Evolutionary conservation across 441 rosid genomes (phyloP).

Genomic region (Euphorbia schlechtendalii): DNA sequence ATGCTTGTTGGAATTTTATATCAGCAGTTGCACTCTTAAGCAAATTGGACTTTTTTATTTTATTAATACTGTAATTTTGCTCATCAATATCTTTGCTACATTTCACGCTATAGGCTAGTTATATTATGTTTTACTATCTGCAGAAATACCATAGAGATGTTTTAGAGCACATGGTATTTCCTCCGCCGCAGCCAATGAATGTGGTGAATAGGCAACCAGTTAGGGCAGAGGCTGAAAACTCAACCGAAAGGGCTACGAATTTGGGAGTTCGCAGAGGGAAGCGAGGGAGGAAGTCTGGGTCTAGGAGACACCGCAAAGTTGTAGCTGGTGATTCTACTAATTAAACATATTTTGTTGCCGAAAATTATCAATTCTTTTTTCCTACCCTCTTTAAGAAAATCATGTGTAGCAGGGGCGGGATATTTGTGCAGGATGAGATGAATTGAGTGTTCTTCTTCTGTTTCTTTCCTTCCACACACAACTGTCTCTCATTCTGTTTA

Average conservation of each 20-base stretch:
- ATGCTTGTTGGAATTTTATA: no score
- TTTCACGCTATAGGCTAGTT: no score
- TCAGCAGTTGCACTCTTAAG: no score
- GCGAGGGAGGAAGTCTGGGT: slow-evolving; percentile 54
- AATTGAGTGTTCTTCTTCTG: no score
- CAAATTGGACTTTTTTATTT: no score
- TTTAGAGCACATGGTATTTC: slow-evolving; percentile 41
- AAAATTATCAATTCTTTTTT: slow-evolving; percentile 29
- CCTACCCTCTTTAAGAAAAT: slow-evolving; percentile 17
- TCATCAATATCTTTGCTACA: no score
- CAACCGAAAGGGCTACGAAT: slow-evolving; percentile 25
- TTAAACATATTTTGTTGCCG: no score
- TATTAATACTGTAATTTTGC: no score
- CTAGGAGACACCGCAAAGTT: slow-evolving; percentile 73
- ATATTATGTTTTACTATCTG: no score
- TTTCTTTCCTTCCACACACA: slow-evolving; percentile 20
- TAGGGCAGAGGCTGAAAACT: no score
- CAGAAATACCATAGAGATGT: slow-evolving; percentile 79
- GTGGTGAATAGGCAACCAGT: slow-evolving; percentile 31
- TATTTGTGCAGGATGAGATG: slow-evolving; percentile 23
- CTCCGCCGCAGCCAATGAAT: slow-evolving; percentile 27
- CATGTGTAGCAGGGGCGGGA: slow-evolving; percentile 24
- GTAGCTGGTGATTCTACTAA: slow-evolving; percentile 42
- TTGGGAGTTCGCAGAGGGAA: slow-evolving; percentile 30
- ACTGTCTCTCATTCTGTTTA: slow-evolving; percentile 10